Conservation (phyloP, 2,329 filamentous ascomycete species). For the Ceratocystis albifundus region DNA sequence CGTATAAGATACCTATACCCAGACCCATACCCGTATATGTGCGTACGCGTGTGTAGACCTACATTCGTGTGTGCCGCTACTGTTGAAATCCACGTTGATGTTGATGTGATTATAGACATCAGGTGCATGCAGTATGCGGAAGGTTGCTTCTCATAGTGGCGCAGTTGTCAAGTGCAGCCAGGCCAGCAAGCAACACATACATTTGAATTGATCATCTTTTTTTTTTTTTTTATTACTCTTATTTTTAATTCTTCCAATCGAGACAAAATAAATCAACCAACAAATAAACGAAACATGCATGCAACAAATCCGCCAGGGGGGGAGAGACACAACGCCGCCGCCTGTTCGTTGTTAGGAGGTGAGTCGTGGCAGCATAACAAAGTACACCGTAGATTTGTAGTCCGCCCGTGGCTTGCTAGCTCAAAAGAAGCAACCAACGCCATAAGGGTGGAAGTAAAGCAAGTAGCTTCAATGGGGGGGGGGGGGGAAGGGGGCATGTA, state of each 20-base stretch:
- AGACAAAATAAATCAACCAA: not conserved
- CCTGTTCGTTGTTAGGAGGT: not conserved
- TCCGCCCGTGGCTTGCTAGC: not conserved
- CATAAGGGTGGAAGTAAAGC: not conserved
- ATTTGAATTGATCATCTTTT: not conserved
- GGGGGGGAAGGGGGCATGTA: too few relatives aligned
- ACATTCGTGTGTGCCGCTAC: too few relatives aligned
- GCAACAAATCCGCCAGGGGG: constrained; percentile 1
- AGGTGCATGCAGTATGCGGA: not conserved
- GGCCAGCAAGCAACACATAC: not conserved
- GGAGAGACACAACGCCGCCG: constrained; percentile 1
- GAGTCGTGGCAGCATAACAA: not conserved
- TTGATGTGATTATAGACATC: not conserved
- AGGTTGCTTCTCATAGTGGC: constrained; percentile 6
- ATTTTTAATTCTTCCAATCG: not conserved
- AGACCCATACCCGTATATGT: too few relatives aligned
- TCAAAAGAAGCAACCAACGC: not conserved
- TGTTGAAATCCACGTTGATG: constrained; percentile 2
- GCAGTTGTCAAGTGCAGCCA: constrained; percentile 11
- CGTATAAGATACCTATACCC: too few relatives aligned
- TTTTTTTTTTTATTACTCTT: too few relatives aligned
- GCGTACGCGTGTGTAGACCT: not conserved
- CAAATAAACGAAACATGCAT: constrained; percentile 6
- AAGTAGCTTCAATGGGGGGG: not conserved
- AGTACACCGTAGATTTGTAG: not conserved